Base-by-base conservation (phyloP, 306 rosid species). In the Albizia julibrissin region DNA sequence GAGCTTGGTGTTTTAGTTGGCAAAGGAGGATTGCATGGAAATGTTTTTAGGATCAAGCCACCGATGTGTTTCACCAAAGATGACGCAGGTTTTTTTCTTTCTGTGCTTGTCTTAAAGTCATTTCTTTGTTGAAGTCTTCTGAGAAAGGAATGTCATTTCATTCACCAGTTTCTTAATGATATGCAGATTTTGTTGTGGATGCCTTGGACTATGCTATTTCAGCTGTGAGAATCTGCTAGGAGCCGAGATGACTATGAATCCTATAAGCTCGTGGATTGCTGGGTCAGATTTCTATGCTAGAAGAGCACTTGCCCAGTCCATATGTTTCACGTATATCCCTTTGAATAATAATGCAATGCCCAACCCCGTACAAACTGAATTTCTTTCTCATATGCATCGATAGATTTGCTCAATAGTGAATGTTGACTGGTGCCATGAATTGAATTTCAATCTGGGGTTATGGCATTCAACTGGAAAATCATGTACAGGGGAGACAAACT, bases 31-130 rank as follows among this genome's bases (percentile, higher is more conserved):
- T 82, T 93, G 13, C 94, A 92, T 47, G 99, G 99, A 39, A 92
- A 92, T 81, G 96, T 92, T 34, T 95, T 95, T 77, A 83, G 98
- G 85, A 91, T 95, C 76, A 95, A 93, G 75, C 98, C 98, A 46
- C 98, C 99, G 0, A 92, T 93, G 98, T 93, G 98, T 83, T 95
- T 95, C 85, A 83, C 81, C 86, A 93, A 86, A 88, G 91, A 95
- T 34, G 99, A 95, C 69, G 97, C 98, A 77, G 97, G 98, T 92
- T 87, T 54, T 59, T 19, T 75, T 75, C 58, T 69, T 50, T 61
- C 42, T 15, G 69, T 9, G 34, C 80, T 64, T 65, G 58, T 58
- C 78, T 46, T 58, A 44, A 62, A 78, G 65, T 52, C 37, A 49
- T 24, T 71, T 31, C 61, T 64, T 62, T 13, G 37, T 80, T 18